Conservation (phyloP, 2,329 filamentous ascomycete species). For the Ceratocystis smalleyi region DNA sequence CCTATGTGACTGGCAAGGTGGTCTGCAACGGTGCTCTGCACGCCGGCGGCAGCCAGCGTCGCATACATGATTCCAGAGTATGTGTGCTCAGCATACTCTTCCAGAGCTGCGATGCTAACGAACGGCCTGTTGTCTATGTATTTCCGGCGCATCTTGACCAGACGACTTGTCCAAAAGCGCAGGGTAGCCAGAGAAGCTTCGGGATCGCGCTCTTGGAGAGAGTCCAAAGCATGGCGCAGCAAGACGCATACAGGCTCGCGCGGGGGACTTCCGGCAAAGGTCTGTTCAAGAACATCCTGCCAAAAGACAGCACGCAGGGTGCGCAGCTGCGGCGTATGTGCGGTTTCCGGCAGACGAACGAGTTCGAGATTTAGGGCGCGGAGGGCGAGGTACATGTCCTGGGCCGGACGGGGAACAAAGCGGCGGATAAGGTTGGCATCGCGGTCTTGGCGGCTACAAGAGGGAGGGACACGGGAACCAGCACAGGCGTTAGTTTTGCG, state of each 20-base stretch:
- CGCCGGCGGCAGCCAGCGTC: conserved; percentile 61
- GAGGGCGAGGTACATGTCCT: conserved; percentile 76
- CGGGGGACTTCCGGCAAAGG: conserved; percentile 62
- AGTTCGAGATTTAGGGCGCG: conserved; percentile 88
- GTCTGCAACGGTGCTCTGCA: conserved; percentile 71
- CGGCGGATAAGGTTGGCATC: conserved; percentile 74
- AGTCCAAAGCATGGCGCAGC: conserved; percentile 54
- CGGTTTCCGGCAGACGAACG: conserved; percentile 74
- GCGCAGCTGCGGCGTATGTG: conserved; percentile 75
- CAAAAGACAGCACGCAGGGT: conserved; percentile 89
- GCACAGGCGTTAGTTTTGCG: not conserved
- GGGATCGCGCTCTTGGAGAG: conserved; percentile 35
- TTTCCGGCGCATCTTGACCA: conserved; percentile 69
- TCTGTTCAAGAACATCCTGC: conserved; percentile 67
- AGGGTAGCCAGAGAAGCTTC: conserved; percentile 34
- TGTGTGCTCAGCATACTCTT: conserved; percentile 85
- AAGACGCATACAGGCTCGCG: conserved; percentile 84
- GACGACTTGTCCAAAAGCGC: conserved; percentile 58
- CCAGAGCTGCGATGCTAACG: conserved; percentile 53
- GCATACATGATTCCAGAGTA: conserved; percentile 88
- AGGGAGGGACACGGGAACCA: not conserved
- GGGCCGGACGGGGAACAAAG: conserved; percentile 60
- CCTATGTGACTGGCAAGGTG: conserved; percentile 91
- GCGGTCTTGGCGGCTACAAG: conserved; percentile 62
- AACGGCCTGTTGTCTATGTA: conserved; percentile 75